Evolutionary conservation across 2,329 filamentous ascomycete species (phyloP).

Genomic region (Pseudogymnoascus verrucosus): DNA sequence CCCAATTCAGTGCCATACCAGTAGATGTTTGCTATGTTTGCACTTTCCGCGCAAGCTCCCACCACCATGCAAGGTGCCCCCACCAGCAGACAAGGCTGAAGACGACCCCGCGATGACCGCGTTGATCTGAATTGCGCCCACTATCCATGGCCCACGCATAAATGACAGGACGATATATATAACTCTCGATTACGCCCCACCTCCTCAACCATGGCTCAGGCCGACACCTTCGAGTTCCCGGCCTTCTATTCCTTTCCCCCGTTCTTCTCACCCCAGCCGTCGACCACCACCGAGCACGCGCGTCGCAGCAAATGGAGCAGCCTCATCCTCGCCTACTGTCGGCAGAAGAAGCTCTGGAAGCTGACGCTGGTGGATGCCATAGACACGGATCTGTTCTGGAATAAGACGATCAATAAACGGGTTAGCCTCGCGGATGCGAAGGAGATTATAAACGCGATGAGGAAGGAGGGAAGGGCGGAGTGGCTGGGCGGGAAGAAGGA

Average conservation of each 20-base stretch:
- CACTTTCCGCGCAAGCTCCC: background rate
- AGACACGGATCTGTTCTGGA: constrained; percentile 50
- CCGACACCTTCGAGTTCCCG: constrained; percentile 44
- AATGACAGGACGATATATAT: background rate
- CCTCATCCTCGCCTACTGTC: constrained; percentile 77
- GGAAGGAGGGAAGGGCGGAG: constrained; percentile 54
- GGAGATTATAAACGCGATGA: constrained; percentile 53
- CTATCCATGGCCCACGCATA: background rate
- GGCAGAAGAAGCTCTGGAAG: constrained; percentile 63
- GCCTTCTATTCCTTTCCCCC: constrained; percentile 69
- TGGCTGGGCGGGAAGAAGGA: constrained; percentile 43
- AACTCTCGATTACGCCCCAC: background rate
- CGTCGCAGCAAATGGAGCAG: constrained; percentile 81
- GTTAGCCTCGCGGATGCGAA: constrained; percentile 44
- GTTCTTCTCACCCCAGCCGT: constrained; percentile 77
- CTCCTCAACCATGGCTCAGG: background rate
- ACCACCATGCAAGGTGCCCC: background rate
- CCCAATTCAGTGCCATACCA: background rate
- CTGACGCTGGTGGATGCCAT: constrained; percentile 58
- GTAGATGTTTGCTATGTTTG: background rate
- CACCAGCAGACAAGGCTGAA: background rate
- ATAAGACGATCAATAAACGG: constrained; percentile 44
- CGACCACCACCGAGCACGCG: constrained; percentile 62
- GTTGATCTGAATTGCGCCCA: background rate
- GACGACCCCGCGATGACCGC: background rate